Evolutionary conservation across 208 protist genomes (phyloP).

Genomic region (Leishmania arabica): DNA sequence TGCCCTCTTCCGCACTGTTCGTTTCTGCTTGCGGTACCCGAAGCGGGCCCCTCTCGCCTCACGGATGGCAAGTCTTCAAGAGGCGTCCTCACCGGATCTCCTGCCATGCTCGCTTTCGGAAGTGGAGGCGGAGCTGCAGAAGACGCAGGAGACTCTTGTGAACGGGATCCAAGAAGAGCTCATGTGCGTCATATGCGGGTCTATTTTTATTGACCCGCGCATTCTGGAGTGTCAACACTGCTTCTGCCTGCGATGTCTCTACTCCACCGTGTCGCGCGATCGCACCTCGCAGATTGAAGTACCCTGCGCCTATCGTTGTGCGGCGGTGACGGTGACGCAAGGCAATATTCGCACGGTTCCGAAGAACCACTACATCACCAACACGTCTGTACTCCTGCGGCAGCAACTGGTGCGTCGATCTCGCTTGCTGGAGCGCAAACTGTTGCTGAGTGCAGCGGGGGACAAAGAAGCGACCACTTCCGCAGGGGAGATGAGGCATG

Average conservation of each 20-base stretch:
- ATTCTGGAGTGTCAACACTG: conserved; percentile 72
- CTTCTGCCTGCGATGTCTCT: conserved; percentile 75
- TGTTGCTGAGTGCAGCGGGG: background rate
- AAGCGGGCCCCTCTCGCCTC: background rate
- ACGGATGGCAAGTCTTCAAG: background rate
- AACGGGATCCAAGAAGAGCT: conserved; percentile 43
- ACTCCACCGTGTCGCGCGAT: conserved; percentile 37
- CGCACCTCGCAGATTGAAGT: conserved; percentile 33
- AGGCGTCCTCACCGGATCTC: background rate
- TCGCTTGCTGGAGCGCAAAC: conserved; percentile 18
- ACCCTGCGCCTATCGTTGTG: conserved; percentile 51
- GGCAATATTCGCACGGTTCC: conserved; percentile 53
- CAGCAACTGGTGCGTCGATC: conserved; percentile 13
- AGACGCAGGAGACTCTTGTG: conserved; percentile 19
- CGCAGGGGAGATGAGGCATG: background rate
- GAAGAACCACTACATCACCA: conserved; percentile 50
- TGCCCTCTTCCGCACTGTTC: background rate
- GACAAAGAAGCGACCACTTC: background rate
- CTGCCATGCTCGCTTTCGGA: conserved; percentile 15
- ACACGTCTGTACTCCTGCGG: conserved; percentile 27
- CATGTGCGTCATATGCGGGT: conserved; percentile 51
- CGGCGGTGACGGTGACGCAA: conserved; percentile 28
- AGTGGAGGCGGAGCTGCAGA: conserved; percentile 2
- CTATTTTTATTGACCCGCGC: conserved; percentile 57
- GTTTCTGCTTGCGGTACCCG: background rate